These are phyloP conservation scores for Lepraria neglecta DNA, from an alignment of 495 filamentous ascomycete genomes.

Conservation along the genomic window DNA sequence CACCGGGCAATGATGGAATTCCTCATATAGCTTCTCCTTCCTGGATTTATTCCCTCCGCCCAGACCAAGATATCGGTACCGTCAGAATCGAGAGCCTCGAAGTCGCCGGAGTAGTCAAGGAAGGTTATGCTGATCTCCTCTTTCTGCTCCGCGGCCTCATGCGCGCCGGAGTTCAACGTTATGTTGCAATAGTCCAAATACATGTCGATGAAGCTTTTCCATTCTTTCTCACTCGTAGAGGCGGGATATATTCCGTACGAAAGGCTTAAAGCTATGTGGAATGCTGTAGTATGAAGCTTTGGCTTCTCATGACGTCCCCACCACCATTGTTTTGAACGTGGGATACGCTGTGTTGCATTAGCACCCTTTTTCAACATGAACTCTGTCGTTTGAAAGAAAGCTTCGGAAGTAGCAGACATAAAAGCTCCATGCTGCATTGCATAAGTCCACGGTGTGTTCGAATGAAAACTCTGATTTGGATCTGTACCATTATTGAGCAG, in stretches of 20 bases:
- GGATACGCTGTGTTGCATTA: background rate
- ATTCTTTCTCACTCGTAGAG: too few species aligned
- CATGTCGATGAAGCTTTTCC: too few species aligned
- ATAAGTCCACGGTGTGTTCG: background rate
- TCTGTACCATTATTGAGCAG: conserved; percentile 2
- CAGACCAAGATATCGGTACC: background rate
- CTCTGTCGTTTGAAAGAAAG: too few species aligned
- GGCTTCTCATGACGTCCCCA: background rate
- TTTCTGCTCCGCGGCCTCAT: background rate
- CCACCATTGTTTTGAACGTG: background rate
- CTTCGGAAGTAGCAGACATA: too few species aligned
- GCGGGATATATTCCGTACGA: too few species aligned
- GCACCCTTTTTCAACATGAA: conserved; percentile 1
- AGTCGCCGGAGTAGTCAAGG: background rate
- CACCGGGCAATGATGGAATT: too few species aligned
- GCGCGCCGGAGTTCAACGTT: too few species aligned
- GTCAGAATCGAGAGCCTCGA: background rate
- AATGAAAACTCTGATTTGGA: background rate
- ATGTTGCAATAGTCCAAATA: too few species aligned
- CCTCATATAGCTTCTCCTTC: too few species aligned
- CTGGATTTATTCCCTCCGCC: too few species aligned
- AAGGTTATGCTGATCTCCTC: background rate
- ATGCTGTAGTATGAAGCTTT: background rate
- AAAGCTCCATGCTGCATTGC: background rate
- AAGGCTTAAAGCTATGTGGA: background rate